These are phyloP conservation scores for Solanum chacoense DNA, from an alignment of 305 asterid genomes.

Conservation along the genomic window DNA sequence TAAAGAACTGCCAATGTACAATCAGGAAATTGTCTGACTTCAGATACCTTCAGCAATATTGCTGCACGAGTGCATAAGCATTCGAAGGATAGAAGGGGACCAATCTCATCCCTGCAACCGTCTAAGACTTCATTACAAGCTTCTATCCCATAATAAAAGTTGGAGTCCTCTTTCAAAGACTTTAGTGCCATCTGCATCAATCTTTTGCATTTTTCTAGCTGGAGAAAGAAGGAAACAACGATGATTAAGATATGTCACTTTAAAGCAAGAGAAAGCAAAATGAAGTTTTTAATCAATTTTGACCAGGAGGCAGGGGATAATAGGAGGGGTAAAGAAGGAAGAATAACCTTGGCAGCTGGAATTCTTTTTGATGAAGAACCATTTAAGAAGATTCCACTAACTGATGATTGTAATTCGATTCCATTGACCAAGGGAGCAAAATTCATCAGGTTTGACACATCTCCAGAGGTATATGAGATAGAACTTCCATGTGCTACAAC, in stretches of 20 bases:
- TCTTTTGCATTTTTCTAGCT: slow-evolving; percentile 80
- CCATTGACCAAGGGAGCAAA: slow-evolving; percentile 35
- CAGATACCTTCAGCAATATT: slow-evolving; percentile 75
- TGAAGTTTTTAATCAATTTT: not conserved
- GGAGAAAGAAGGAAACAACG: slow-evolving; percentile 7
- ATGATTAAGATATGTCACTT: not conserved
- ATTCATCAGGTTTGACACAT: slow-evolving; percentile 49
- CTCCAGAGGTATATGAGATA: slow-evolving; percentile 53
- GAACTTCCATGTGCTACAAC: slow-evolving; percentile 52
- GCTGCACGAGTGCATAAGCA: slow-evolving; percentile 88
- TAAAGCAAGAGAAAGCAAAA: not conserved
- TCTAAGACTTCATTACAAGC: slow-evolving; percentile 92
- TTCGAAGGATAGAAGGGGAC: slow-evolving; percentile 48
- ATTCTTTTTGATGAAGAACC: slow-evolving; percentile 33
- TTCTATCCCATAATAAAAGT: slow-evolving; percentile 69
- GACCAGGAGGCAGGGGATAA: slow-evolving; percentile 4
- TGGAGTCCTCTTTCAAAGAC: slow-evolving; percentile 50
- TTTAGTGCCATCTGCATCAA: slow-evolving; percentile 68
- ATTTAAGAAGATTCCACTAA: slow-evolving; percentile 32
- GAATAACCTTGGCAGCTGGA: slow-evolving; percentile 47
- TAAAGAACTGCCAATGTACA: not conserved
- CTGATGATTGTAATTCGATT: slow-evolving; percentile 39
- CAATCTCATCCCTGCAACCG: slow-evolving; percentile 60
- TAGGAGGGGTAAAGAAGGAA: not conserved
- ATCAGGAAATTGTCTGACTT: not conserved